These are phyloP conservation scores for Geranium incanum DNA, from an alignment of 441 rosid genomes.

Conservation along the genomic window DNA sequence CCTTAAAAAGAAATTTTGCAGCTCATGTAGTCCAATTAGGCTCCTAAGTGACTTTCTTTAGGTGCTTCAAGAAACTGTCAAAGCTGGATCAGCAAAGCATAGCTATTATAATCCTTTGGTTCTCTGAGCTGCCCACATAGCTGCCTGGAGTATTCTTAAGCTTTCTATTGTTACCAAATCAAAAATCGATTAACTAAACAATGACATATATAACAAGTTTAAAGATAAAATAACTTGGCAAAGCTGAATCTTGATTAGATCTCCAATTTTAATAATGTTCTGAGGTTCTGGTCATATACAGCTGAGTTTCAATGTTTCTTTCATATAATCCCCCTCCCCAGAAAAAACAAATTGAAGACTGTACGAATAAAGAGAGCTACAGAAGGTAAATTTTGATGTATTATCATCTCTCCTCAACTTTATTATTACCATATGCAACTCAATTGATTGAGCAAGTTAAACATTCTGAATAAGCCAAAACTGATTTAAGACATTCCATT, in stretches of 20 bases:
- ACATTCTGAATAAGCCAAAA: background rate
- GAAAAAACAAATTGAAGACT: background rate
- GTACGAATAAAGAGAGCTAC: background rate
- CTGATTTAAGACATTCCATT: background rate
- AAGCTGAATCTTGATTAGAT: constrained; percentile 5
- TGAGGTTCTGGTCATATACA: background rate
- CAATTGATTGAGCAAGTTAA: constrained; percentile 1
- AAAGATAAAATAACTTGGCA: background rate
- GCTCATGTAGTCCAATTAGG: background rate
- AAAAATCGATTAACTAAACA: background rate
- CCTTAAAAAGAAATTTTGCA: background rate
- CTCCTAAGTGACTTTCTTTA: background rate
- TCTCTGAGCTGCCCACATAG: background rate
- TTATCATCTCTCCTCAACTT: background rate
- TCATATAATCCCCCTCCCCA: background rate
- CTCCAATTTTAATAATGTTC: background rate
- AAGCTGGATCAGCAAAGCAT: background rate
- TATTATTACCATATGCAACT: background rate
- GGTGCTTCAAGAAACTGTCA: background rate
- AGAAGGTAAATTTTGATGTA: background rate
- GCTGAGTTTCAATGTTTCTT: background rate
- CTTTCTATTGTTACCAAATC: background rate
- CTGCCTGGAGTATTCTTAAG: background rate
- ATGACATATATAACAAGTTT: background rate
- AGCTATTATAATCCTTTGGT: background rate